These are phyloP conservation scores for Blastomyces silverae DNA, from an alignment of 2,329 filamentous ascomycete species.

Conservation along the genomic window DNA sequence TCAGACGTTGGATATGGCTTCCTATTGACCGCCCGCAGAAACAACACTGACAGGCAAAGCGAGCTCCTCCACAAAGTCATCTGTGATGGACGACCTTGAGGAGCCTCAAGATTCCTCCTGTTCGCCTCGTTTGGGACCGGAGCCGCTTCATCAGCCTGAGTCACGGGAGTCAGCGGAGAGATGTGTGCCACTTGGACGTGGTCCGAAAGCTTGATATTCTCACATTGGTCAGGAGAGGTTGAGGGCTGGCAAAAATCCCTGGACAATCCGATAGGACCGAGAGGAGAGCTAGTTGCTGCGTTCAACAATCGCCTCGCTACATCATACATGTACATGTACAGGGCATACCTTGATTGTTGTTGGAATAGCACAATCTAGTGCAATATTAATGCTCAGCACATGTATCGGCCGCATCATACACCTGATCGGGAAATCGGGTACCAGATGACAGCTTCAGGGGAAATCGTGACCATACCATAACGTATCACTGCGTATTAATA, in stretches of 20 bases:
- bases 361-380: background rate
- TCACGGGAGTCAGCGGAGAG: background rate
- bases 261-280: background rate
- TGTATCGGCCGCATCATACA: background rate
- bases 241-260: background rate
- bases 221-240: background rate
- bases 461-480: background rate
- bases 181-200: background rate
- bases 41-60: background rate
- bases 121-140: background rate
- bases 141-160: background rate
- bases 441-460: background rate
- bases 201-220: background rate
- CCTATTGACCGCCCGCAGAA: too few species aligned
- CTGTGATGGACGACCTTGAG: too few species aligned
- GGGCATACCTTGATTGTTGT: too few species aligned
- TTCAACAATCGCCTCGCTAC: too few species aligned
- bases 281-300: too few species aligned
- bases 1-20: background rate
- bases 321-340: too few species aligned
- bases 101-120: too few species aligned
- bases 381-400: background rate
- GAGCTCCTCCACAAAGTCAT: background rate
- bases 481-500: background rate
- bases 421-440: background rate